Evolutionary conservation across 2,329 filamentous ascomycete genomes (phyloP), one percentile per base, ranked within the genome.

Genomic region (Colletotrichum viniferum): DNA sequence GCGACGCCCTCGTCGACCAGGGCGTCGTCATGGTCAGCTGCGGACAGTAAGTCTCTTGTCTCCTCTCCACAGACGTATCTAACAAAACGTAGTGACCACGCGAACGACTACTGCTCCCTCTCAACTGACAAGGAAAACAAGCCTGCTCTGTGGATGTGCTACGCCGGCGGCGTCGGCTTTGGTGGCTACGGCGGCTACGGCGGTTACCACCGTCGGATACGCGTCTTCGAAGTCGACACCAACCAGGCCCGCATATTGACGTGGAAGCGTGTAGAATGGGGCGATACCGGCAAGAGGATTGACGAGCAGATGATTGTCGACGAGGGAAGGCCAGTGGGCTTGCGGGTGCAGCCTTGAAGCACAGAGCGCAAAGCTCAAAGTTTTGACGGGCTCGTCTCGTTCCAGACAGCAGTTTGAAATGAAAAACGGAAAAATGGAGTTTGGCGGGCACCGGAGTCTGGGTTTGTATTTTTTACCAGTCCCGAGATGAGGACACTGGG

Each of bases 91-190:
- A 94, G 93, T 83, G 97, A 99, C 81, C 97, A 99, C 82, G 96
- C 94, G 78, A 99, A 99, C 82, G 97, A 99, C 81, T 98, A 98
- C 84, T 99, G 97, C 84, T 93, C 94, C 77, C 89, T 98, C 10
- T 92, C 90, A 2, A 84, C 87, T 5, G 84, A 90, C 67, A 85
- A 90, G 55, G 84, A 87, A 26, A 84, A 88, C n/a, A 89, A 89
- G 64, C 93, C 94, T 0, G 90, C 93, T 34, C 86, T 98, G 4
- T 99, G 97, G 97, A 98, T 99, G 96, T 99, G 97, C 87, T 98
- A 98, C 84, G 96, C 93, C 10, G 97, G 97, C 36, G 97, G 94
- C 30, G 92, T 93, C 32, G 97, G 97, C 2, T 98, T 99, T 80
- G 97, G 97, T 71, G 97, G 97, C 0, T 99, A 99, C 82, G 97